phyloP scores from a whole-genome alignment of 306 rosid species.

The Mimosa pudica region DNA sequence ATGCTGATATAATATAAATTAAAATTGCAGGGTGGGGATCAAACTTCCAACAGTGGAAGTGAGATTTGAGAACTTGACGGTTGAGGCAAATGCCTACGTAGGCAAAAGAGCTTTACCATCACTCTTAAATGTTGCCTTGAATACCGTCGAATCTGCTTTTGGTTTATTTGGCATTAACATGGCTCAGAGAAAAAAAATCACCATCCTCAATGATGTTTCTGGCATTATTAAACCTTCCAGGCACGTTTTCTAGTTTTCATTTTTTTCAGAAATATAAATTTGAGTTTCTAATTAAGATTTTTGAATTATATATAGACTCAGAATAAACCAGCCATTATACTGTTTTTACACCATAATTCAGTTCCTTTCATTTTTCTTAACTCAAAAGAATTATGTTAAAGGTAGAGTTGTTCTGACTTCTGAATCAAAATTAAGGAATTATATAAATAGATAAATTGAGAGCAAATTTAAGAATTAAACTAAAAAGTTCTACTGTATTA shows the following conservation, averaged over 20 bases:
- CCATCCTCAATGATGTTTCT: conserved; percentile 77
- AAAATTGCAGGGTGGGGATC: conserved; percentile 75
- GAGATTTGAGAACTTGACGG: conserved; percentile 62
- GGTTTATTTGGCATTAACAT: conserved; percentile 57
- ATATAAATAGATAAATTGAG: no score
- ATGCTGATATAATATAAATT: not conserved
- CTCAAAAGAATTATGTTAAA: no score
- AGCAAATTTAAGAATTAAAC: no score
- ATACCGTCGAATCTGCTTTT: conserved; percentile 65
- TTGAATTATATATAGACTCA: no score
- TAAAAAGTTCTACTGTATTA: no score
- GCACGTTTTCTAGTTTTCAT: conserved; percentile 30
- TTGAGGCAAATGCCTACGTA: conserved; percentile 71
- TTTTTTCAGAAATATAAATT: no score
- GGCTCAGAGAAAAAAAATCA: conserved; percentile 69
- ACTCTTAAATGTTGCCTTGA: conserved; percentile 69
- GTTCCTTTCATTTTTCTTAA: no score
- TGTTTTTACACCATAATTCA: no score
- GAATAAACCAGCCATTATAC: no score
- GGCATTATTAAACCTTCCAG: conserved; percentile 92
- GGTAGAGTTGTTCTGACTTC: no score
- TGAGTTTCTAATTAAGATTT: no score
- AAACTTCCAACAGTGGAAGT: conserved; percentile 82
- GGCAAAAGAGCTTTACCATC: conserved; percentile 90
- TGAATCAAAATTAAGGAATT: no score